phyloP scores from a whole-genome alignment of 78 protist genomes.

The Protostelium mycophagum region DNA sequence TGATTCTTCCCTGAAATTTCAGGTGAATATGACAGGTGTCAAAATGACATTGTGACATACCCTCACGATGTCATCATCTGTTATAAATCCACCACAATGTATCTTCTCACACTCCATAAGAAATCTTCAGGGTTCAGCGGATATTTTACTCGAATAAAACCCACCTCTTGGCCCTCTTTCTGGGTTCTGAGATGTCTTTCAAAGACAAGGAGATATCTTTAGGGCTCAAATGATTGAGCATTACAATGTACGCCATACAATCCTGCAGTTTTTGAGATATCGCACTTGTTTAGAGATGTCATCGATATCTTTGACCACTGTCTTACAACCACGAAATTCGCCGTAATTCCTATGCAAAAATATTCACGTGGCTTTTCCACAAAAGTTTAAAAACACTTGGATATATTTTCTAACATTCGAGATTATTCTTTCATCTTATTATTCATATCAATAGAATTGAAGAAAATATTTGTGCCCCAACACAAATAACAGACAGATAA shows the following conservation, averaged over 20 bases:
- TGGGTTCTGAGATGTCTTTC: constrained; percentile 16
- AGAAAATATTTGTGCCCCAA: too few species aligned
- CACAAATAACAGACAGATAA: neutral
- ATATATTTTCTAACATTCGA: too few species aligned
- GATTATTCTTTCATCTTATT: too few species aligned
- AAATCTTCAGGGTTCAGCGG: constrained; percentile 8
- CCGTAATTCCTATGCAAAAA: too few species aligned
- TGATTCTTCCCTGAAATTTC: constrained; percentile 37
- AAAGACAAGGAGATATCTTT: constrained; percentile 13
- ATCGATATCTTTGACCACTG: too few species aligned
- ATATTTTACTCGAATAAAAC: neutral
- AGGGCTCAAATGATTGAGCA: constrained; percentile 47
- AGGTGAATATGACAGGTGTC: too few species aligned
- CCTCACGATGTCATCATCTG: constrained; percentile 52
- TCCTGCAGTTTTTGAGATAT: constrained; percentile 11
- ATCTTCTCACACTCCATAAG: constrained; percentile 41
- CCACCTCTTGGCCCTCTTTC: constrained; percentile 39
- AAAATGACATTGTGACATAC: too few species aligned
- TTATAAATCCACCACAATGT: constrained; percentile 49
- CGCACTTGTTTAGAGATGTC: too few species aligned
- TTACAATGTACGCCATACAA: constrained; percentile 22
- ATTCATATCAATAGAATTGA: too few species aligned
- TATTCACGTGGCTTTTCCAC: too few species aligned
- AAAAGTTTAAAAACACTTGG: too few species aligned
- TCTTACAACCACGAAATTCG: too few species aligned